Evolutionary conservation across 2,329 filamentous ascomycete species (phyloP), one percentile per base, ranked within the genome.

Genomic region (Aspergillus sp.): DNA sequence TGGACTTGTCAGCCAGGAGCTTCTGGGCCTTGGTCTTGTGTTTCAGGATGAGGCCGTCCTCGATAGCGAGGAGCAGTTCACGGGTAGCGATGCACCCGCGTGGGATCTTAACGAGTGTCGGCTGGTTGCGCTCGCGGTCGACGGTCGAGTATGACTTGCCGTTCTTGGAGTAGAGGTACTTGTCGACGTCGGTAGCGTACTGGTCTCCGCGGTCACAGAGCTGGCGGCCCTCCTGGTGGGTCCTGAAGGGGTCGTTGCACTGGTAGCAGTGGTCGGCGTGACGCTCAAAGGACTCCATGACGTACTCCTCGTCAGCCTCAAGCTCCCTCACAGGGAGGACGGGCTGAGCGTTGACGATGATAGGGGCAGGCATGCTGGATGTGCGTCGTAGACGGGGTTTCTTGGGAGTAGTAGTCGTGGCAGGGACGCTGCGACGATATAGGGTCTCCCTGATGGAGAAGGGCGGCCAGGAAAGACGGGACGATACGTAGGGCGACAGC

Each of bases 71-170:
- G 9, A 80, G 67, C 15, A 81, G 67, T 17, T 65, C 68, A 15
- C 69, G 69, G 43, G 76, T 70, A 6, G 70, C 68, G 6, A 61
- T 60, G 57, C 66, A 75, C 41, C 70, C 66, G 7, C 66, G 62
- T 6, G 78, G 78, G 30, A 81, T 73, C 60, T 76, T 74, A 57
- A 81, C 69, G 20, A 78, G 68, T 3, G 72, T 74, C 1, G 67
- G 63, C 24, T 73, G 66, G 58, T 73, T 70, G 45, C 61, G 64
- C 41, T 76, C 72, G n/a, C 69, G 70, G 65, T 79, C 76, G 48
- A 79, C 69, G 7, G 72, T 68, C 0, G 78, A 79, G 60, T 74
- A 78, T 36, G 75, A 68, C 55, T 71, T 72, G 48, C 71, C 68
- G 36, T 64, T 70, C 59, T 71, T 67, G 56, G 66, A 68, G 67